These are phyloP conservation scores for Xenosphaeropsis pyriputrescens DNA, from an alignment of 2,329 filamentous ascomycete genomes.

Conservation along the genomic window DNA sequence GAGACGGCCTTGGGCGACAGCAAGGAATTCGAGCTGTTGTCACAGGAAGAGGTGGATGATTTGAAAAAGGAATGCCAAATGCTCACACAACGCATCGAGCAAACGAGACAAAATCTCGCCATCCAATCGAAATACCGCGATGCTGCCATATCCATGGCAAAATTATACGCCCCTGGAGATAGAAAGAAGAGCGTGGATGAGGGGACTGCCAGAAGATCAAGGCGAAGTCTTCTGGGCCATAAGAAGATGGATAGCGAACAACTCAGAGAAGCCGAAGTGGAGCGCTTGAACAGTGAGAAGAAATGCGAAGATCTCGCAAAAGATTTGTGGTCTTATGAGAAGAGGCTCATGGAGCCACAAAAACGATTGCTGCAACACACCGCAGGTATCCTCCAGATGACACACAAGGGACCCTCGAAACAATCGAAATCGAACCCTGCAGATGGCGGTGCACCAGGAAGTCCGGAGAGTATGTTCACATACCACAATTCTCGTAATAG, in stretches of 20 bases:
- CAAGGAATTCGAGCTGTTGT: slow-evolving; percentile 69
- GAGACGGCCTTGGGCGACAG: slow-evolving; percentile 89
- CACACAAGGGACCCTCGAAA: slow-evolving; percentile 57
- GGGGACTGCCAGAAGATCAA: slow-evolving; percentile 29
- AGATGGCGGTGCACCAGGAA: slow-evolving; percentile 39
- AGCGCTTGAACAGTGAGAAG: slow-evolving; percentile 57
- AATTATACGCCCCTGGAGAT: slow-evolving; percentile 57
- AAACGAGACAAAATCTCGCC: slow-evolving; percentile 66
- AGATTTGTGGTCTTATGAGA: slow-evolving; percentile 69
- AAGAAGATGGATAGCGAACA: slow-evolving; percentile 25
- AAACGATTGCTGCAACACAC: slow-evolving; percentile 75
- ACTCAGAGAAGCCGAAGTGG: slow-evolving; percentile 48
- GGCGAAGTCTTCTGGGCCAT: slow-evolving; percentile 31
- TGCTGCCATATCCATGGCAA: slow-evolving; percentile 74
- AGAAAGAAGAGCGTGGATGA: slow-evolving; percentile 33
- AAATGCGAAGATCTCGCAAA: slow-evolving; percentile 77
- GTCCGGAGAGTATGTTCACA: slow-evolving; percentile 63
- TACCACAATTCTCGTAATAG: slow-evolving; percentile 48
- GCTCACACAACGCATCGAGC: slow-evolving; percentile 64
- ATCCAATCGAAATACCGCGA: slow-evolving; percentile 92
- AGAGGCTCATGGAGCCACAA: slow-evolving; percentile 60
- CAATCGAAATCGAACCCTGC: slow-evolving; percentile 20
- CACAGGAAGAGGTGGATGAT: slow-evolving; percentile 80
- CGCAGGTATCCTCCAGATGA: slow-evolving; percentile 80
- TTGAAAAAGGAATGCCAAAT: slow-evolving; percentile 76